Percentiles rank a stretch among this genome's conserved stretches.
Conservation (phyloP, 768 basidiomycete genomes). For the Rhodotorula paludigena region DNA sequence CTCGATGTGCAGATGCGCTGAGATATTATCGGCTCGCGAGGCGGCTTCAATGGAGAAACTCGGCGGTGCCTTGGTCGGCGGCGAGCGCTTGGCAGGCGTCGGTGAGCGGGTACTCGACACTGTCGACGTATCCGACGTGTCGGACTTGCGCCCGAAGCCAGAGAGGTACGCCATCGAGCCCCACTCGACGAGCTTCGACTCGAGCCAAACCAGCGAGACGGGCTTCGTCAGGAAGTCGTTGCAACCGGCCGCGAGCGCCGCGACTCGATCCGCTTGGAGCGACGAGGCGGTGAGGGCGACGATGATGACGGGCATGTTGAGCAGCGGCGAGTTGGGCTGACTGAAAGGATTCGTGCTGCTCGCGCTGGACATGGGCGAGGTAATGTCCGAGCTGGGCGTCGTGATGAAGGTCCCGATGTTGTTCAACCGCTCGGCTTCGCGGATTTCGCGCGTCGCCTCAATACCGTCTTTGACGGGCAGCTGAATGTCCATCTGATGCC, state of each 20-base stretch:
- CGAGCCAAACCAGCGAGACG: constrained; percentile 88
- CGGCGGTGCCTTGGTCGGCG: background rate
- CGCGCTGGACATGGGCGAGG: constrained; percentile 42
- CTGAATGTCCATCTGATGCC: constrained; percentile 96
- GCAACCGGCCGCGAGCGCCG: constrained; percentile 95
- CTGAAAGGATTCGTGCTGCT: constrained; percentile 56
- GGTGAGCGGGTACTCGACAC: background rate
- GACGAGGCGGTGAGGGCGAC: constrained; percentile 97
- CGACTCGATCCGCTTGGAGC: constrained; percentile 88
- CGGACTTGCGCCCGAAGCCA: constrained; percentile 35
- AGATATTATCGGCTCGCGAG: constrained; percentile 26
- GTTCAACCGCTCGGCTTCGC: constrained; percentile 68
- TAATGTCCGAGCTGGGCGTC: constrained; percentile 60
- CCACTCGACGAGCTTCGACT: constrained; percentile 99
- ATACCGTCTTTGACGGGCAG: constrained; percentile 99
- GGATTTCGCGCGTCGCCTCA: constrained; percentile 90
- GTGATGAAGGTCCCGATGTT: constrained; percentile 64
- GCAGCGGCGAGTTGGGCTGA: constrained; percentile 54
- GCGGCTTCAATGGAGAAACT: constrained; percentile 1
- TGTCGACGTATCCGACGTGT: constrained; percentile 5
- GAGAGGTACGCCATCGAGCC: constrained; percentile 66
- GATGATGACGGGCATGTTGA: constrained; percentile 75
- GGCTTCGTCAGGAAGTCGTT: constrained; percentile 99
- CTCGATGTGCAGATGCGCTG: constrained; percentile 35
- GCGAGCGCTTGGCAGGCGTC: background rate